phyloP scores from a whole-genome alignment of 495 filamentous ascomycete genomes.

The Aspergillus saccharolyticus region DNA sequence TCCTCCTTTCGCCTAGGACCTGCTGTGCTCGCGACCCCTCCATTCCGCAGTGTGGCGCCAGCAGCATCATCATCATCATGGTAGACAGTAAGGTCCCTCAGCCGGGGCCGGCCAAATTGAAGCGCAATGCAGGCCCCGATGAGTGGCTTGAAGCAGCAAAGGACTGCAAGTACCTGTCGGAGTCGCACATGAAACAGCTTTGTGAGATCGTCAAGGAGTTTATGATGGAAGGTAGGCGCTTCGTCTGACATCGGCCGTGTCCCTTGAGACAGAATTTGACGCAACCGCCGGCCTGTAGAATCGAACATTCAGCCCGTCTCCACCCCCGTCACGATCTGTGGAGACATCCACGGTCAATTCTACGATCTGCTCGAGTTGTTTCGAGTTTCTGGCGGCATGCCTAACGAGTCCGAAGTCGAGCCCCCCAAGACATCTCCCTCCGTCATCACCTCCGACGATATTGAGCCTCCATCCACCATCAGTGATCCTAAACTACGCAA shows the following conservation, averaged over 20 bases:
- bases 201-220: slow-evolving; percentile 98
- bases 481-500: slow-evolving; percentile 77
- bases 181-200: slow-evolving; percentile 94
- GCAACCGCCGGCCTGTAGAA: slow-evolving; percentile 48
- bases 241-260: background rate
- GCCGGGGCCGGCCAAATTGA: slow-evolving; percentile 82
- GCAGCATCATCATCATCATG: slow-evolving; percentile 24
- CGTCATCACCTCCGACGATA: slow-evolving; percentile 75
- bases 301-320: slow-evolving; percentile 96
- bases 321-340: slow-evolving; percentile 96
- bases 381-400: slow-evolving; percentile 92
- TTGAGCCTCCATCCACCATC: slow-evolving; percentile 81
- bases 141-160: slow-evolving; percentile 96
- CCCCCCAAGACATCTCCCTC: slow-evolving; percentile 57
- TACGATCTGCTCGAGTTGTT: slow-evolving; percentile 98
- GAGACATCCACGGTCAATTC: slow-evolving; percentile 98
- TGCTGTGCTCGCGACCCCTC: slow-evolving; percentile 2
- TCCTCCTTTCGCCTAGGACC: background rate
- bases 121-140: slow-evolving; percentile 77
- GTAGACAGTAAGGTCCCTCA: slow-evolving; percentile 65
- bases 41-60: slow-evolving; percentile 1
- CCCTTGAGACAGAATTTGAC: slow-evolving; percentile 3
- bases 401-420: slow-evolving; percentile 65
- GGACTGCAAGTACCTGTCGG: slow-evolving; percentile 93
- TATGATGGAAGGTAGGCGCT: slow-evolving; percentile 83